A percentile compares a stretch with the other conserved stretches of the same genome.
Evolutionary conservation across 345 rosid genomes (phyloP).

Genomic region (Hibiscus tridactylites): DNA sequence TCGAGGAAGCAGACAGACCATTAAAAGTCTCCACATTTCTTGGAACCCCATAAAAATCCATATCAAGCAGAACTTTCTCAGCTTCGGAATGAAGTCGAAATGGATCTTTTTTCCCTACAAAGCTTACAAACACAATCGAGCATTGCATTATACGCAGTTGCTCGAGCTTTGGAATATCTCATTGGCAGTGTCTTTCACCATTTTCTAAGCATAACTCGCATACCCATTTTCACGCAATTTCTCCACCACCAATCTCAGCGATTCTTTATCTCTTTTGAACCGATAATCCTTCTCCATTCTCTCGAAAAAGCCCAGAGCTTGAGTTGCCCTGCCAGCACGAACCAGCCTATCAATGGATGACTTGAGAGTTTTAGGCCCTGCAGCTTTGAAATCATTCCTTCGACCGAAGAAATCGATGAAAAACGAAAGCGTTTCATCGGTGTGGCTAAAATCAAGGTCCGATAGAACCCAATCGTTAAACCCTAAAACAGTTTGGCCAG

Average conservation of each 20-base stretch:
- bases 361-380: constrained; percentile 42
- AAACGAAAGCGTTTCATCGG: constrained; percentile 62
- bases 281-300: constrained; percentile 74
- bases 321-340: constrained; percentile 65
- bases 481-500: constrained; percentile 69
- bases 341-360: constrained; percentile 63
- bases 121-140: constrained; percentile 88
- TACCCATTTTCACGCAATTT: constrained; percentile 62
- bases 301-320: constrained; percentile 61
- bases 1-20: not conserved
- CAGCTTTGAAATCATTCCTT: constrained; percentile 37
- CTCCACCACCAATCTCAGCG: constrained; percentile 56
- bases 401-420: constrained; percentile 80
- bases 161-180: constrained; percentile 48
- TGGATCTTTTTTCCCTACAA: constrained; percentile 77
- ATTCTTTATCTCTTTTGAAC: constrained; percentile 60
- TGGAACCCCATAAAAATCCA: constrained; percentile 82
- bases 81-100: constrained; percentile 56
- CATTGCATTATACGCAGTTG: constrained; percentile 54
- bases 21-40: constrained; percentile 69
- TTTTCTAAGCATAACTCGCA: constrained; percentile 72
- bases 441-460: constrained; percentile 35
- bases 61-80: constrained; percentile 73
- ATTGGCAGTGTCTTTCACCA: constrained; percentile 68
- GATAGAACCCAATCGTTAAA: constrained; percentile 62